Conservation (phyloP, 192 early-diverging fungal species). For the Chytriomyces hyalinus region DNA sequence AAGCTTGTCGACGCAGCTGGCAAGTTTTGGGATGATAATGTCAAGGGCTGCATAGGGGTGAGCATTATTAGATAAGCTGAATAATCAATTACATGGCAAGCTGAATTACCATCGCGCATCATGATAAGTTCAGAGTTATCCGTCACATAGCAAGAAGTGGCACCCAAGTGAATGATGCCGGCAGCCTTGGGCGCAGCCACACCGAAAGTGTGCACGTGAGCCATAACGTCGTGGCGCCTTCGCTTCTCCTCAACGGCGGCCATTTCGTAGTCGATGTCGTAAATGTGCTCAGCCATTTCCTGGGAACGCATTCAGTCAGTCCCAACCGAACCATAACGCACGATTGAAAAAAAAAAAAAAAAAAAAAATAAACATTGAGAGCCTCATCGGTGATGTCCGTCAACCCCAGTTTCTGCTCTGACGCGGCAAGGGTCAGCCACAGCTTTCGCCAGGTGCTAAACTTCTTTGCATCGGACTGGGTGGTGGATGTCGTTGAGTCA, state of each 20-base stretch:
- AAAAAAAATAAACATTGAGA: constrained; percentile 52
- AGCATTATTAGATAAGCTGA: too few species aligned
- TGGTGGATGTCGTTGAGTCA: too few species aligned
- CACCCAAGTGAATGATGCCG: constrained; percentile 95
- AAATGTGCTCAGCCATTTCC: constrained; percentile 87
- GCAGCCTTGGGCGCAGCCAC: constrained; percentile 82
- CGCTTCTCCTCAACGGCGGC: constrained; percentile 91
- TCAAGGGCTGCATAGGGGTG: constrained; percentile 58
- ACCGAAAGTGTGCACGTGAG: constrained; percentile 93
- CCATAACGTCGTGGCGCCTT: constrained; percentile 98
- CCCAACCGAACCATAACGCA: background rate
- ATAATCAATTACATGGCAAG: background rate
- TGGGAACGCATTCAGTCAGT: background rate
- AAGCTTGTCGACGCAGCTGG: constrained; percentile 78
- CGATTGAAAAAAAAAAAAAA: too few species aligned
- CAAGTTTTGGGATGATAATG: constrained; percentile 88
- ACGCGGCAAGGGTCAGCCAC: constrained; percentile 91
- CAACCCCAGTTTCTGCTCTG: constrained; percentile 85
- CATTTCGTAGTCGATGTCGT: constrained; percentile 87
- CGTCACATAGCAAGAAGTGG: constrained; percentile 98
- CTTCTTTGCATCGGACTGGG: constrained; percentile 79
- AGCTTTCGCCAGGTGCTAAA: constrained; percentile 95
- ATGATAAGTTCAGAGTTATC: constrained; percentile 98
- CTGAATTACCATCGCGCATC: constrained; percentile 76
- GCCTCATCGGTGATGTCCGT: constrained; percentile 85